These are phyloP conservation scores for Boletus rubescentipes DNA, from an alignment of 768 basidiomycete species.

Conservation along the genomic window DNA sequence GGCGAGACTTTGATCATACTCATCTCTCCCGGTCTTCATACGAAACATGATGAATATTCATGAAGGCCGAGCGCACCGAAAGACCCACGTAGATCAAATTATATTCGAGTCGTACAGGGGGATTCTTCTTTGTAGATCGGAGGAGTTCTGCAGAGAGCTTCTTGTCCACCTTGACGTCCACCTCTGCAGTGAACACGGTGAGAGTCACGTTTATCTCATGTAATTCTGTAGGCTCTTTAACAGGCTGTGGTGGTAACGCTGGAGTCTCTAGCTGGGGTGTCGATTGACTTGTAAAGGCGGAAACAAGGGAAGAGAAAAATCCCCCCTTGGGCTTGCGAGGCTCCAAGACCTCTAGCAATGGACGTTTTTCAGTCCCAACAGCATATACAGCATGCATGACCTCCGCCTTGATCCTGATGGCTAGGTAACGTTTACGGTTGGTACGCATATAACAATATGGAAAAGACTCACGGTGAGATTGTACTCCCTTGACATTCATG, in stretches of 20 bases:
- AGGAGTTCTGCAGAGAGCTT: constrained; percentile 73
- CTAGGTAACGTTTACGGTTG: constrained; percentile 32
- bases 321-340: constrained; percentile 35
- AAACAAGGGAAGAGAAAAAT: constrained; percentile 46
- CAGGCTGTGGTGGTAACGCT: constrained; percentile 8
- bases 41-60: not conserved
- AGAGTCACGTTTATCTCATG: constrained; percentile 29
- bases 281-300: constrained; percentile 23
- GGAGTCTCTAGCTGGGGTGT: constrained; percentile 11
- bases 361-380: constrained; percentile 39
- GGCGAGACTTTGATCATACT: constrained; percentile 69
- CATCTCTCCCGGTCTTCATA: constrained; percentile 73
- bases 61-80: not conserved
- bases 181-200: constrained; percentile 36
- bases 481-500: constrained; percentile 70
- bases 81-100: constrained; percentile 69
- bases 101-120: constrained; percentile 71
- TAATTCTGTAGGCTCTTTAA: constrained; percentile 27
- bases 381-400: constrained; percentile 14
- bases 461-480: constrained; percentile 53
- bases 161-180: constrained; percentile 62
- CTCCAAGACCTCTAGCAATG: constrained; percentile 33
- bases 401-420: constrained; percentile 26
- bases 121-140: constrained; percentile 93
- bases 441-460: not conserved